Percentiles rank a stretch among this genome's conserved stretches.
These are phyloP conservation scores for Mucor irregularis DNA, from an alignment of 371 early-diverging fungal species.

Conservation along the genomic window DNA sequence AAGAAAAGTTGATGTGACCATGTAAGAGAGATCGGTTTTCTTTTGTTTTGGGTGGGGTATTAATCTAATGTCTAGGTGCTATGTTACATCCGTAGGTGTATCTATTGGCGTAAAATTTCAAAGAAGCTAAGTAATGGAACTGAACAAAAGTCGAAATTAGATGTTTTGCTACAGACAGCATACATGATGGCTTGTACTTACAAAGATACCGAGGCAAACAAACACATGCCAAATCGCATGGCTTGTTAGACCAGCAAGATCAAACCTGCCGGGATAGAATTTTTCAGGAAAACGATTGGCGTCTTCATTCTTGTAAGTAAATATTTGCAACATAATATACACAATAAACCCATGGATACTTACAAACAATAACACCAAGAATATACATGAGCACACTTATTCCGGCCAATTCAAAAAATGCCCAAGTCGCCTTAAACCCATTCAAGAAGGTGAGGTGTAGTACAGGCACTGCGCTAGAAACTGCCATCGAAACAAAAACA, in stretches of 20 bases:
- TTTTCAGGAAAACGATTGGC: constrained; percentile 71
- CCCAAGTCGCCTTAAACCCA: constrained; percentile 42
- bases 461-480: constrained; percentile 51
- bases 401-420: constrained; percentile 45
- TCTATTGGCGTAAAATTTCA: constrained; percentile 47
- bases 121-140: constrained; percentile 57
- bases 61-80: constrained; percentile 5
- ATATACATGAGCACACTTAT: constrained; percentile 52
- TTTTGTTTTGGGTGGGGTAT: not conserved
- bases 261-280: constrained; percentile 68
- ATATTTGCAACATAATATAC: not conserved
- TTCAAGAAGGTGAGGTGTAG: constrained; percentile 44
- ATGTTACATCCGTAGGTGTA: constrained; percentile 45
- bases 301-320: constrained; percentile 25
- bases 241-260: constrained; percentile 58
- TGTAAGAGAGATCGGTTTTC: too few relatives aligned
- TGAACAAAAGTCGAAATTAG: not conserved
- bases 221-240: constrained; percentile 77
- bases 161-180: not conserved
- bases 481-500: constrained; percentile 58
- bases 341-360: constrained; percentile 3
- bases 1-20: too few relatives aligned
- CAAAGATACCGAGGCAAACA: constrained; percentile 60
- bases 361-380: constrained; percentile 46
- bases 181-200: constrained; percentile 15